phyloP scores from a whole-genome alignment of 179 eudicot species.

The Spergularia azorica region DNA sequence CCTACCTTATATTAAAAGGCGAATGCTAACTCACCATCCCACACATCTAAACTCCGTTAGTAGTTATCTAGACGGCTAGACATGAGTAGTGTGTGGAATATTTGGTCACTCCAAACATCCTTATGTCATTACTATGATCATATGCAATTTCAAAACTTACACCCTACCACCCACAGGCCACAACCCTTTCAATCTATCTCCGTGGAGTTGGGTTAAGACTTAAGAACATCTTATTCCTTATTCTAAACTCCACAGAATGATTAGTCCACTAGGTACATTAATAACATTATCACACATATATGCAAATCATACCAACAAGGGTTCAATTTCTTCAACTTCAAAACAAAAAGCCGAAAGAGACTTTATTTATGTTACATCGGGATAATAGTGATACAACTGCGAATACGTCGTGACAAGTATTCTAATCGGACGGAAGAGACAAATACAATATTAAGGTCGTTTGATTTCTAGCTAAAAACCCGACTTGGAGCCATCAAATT shows the following conservation, averaged over 20 bases:
- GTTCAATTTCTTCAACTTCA: too few relatives aligned
- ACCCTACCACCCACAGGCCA: not conserved
- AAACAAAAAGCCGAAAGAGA: too few relatives aligned
- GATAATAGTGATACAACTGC: too few relatives aligned
- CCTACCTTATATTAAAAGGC: slow-evolving; percentile 2
- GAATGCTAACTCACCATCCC: not conserved
- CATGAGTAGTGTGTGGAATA: not conserved
- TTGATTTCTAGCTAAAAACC: too few relatives aligned
- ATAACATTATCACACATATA: not conserved
- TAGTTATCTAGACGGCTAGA: slow-evolving; percentile 11
- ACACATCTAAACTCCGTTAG: not conserved
- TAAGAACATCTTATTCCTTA: slow-evolving; percentile 10
- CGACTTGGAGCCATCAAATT: too few relatives aligned
- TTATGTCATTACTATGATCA: not conserved
- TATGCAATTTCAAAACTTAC: slow-evolving; percentile 14
- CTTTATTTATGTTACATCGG: too few relatives aligned
- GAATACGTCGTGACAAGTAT: too few relatives aligned
- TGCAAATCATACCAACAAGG: too few relatives aligned
- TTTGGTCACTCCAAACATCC: slow-evolving; percentile 10
- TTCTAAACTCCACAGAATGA: not conserved
- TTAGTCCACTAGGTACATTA: not conserved
- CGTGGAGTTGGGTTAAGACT: not conserved
- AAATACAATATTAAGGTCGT: too few relatives aligned
- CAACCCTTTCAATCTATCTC: too few relatives aligned
- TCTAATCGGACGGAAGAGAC: too few relatives aligned